Evolutionary conservation across 768 basidiomycete species (phyloP).

Genomic region (Serendipita vermifera): DNA sequence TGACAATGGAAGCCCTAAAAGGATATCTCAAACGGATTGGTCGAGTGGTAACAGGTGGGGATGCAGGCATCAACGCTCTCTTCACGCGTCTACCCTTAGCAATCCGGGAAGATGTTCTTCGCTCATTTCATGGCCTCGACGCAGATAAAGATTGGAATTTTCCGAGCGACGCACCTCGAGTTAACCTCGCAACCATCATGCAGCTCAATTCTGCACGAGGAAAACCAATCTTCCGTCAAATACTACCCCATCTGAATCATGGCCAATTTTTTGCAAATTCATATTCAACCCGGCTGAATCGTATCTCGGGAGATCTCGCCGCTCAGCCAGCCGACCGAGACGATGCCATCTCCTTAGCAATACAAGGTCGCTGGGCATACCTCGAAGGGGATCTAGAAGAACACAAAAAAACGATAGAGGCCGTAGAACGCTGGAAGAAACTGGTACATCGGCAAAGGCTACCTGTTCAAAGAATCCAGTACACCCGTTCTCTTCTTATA

Average conservation of each 20-base stretch:
- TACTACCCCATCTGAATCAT: background rate
- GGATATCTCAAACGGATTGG: background rate
- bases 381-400: background rate
- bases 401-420: background rate
- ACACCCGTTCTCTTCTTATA: background rate
- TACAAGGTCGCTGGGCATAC: slow-evolving; percentile 1
- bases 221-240: background rate
- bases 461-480: background rate
- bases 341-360: background rate
- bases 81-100: background rate
- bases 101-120: background rate
- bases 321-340: background rate
- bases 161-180: background rate
- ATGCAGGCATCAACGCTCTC: too few species aligned
- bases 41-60: too few species aligned
- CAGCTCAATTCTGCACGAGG: background rate
- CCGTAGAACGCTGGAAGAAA: background rate
- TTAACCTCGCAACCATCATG: too few species aligned
- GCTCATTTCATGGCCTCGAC: background rate
- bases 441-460: background rate
- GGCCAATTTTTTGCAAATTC: background rate
- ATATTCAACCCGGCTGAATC: too few species aligned
- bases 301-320: too few species aligned
- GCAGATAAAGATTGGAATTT: background rate
- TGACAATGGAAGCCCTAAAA: background rate